These are phyloP conservation scores for Mycogone perniciosa DNA, from an alignment of 2,329 filamentous ascomycete genomes.

Conservation along the genomic window DNA sequence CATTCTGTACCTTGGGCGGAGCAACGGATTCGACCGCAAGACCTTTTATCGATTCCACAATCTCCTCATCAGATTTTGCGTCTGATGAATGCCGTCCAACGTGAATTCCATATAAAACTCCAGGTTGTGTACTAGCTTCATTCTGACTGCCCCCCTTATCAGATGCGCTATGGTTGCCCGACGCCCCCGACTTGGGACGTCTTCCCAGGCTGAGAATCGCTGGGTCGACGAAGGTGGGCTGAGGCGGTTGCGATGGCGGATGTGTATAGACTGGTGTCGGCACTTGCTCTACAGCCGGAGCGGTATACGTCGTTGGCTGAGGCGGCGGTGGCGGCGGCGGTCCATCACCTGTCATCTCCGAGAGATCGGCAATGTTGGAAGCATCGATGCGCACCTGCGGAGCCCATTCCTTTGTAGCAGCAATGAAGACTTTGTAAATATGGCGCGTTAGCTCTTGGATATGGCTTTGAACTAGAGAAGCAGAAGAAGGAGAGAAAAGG, in stretches of 20 bases:
- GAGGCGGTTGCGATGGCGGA: constrained; percentile 21
- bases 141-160: constrained; percentile 4
- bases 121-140: constrained; percentile 3
- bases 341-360: constrained; percentile 31
- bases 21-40: constrained; percentile 15
- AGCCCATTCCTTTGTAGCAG: constrained; percentile 37
- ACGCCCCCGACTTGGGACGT: constrained; percentile 28
- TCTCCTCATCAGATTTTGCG: constrained; percentile 15
- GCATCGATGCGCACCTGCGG: constrained; percentile 41
- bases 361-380: constrained; percentile 39
- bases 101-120: constrained; percentile 7
- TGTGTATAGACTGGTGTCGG: not conserved
- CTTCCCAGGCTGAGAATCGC: constrained; percentile 68
- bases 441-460: not conserved
- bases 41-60: constrained; percentile 23
- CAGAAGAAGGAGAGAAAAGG: not conserved
- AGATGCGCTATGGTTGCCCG: constrained; percentile 6
- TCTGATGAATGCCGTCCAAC: constrained; percentile 8
- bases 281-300: constrained; percentile 18
- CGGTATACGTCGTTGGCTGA: constrained; percentile 22
- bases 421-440: constrained; percentile 30
- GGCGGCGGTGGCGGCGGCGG: constrained; percentile 17
- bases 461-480: not conserved
- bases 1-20: not conserved
- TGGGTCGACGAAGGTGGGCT: constrained; percentile 63